Conservation (phyloP, 352 stramenopile genomes). For the Globisporangium nodosum region DNA sequence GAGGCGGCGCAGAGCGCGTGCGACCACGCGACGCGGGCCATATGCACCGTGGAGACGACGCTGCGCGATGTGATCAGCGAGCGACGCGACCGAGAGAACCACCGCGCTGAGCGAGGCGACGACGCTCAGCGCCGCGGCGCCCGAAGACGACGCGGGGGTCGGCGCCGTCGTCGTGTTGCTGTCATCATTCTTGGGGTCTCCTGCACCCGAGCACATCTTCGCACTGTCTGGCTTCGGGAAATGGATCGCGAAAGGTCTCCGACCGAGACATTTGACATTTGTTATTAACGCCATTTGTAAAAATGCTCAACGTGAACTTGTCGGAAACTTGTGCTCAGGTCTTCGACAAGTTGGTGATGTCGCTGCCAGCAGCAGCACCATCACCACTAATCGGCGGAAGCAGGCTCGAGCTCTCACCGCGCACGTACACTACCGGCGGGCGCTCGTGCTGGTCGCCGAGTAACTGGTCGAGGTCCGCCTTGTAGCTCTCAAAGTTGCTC, state of each 20-base stretch:
- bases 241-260: too few species aligned
- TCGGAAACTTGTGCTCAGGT: too few species aligned
- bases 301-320: too few species aligned
- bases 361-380: too few species aligned
- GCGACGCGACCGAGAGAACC: conserved; percentile 31
- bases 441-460: conserved; percentile 20
- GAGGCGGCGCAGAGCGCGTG: conserved; percentile 32
- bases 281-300: too few species aligned
- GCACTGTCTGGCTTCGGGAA: too few species aligned
- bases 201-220: too few species aligned
- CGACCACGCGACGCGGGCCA: conserved; percentile 36
- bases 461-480: conserved; percentile 47
- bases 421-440: conserved; percentile 26
- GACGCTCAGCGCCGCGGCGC: conserved; percentile 7
- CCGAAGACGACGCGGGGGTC: conserved; percentile 1
- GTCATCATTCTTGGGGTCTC: neutral
- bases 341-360: too few species aligned
- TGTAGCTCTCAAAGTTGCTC: conserved; percentile 57
- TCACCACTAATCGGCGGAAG: conserved; percentile 2
- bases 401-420: conserved; percentile 35
- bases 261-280: too few species aligned
- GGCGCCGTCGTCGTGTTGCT: conserved; percentile 7
- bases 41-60: conserved; percentile 44
- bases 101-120: conserved; percentile 11
- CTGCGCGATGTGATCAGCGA: conserved; percentile 37